Conservation (phyloP, 2,329 filamentous ascomycete genomes). For the Aschersonia sp. region DNA sequence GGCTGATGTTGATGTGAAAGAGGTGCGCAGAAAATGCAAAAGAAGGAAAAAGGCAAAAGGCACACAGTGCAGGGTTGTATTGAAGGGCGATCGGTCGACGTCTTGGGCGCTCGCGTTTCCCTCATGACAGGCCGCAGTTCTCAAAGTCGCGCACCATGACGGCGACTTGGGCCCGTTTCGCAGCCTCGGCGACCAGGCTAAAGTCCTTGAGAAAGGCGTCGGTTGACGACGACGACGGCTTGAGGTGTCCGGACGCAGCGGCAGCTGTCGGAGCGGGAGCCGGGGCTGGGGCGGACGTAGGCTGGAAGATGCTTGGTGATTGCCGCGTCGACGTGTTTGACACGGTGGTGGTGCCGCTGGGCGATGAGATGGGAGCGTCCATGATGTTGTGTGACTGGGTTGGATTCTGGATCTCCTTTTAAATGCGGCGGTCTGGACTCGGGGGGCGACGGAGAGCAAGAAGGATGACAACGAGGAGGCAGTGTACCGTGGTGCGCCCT, state of each 20-base stretch:
- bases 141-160: conserved; percentile 79
- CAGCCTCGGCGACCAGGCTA: conserved; percentile 78
- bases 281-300: conserved; percentile 7
- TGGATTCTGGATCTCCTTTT: too few relatives aligned
- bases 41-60: too few relatives aligned
- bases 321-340: conserved; percentile 14
- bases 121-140: conserved; percentile 41
- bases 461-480: too few relatives aligned
- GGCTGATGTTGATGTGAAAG: not conserved
- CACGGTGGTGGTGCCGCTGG: conserved; percentile 3
- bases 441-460: too few relatives aligned
- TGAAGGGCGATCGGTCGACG: not conserved
- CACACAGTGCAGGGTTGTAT: too few relatives aligned
- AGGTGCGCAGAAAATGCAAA: not conserved
- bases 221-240: conserved; percentile 27
- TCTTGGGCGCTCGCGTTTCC: not conserved
- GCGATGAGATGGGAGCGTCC: conserved; percentile 4
- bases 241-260: conserved; percentile 13
- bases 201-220: conserved; percentile 63
- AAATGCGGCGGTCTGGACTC: too few relatives aligned
- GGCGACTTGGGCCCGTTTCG: conserved; percentile 83
- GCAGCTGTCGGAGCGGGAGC: conserved; percentile 11
- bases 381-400: not conserved
- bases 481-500: too few relatives aligned
- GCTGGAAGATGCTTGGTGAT: conserved; percentile 7